Evolutionary conservation across 1,284 basidiomycete species (phyloP).

Genomic region (Apiotrichum veenhuisii): DNA sequence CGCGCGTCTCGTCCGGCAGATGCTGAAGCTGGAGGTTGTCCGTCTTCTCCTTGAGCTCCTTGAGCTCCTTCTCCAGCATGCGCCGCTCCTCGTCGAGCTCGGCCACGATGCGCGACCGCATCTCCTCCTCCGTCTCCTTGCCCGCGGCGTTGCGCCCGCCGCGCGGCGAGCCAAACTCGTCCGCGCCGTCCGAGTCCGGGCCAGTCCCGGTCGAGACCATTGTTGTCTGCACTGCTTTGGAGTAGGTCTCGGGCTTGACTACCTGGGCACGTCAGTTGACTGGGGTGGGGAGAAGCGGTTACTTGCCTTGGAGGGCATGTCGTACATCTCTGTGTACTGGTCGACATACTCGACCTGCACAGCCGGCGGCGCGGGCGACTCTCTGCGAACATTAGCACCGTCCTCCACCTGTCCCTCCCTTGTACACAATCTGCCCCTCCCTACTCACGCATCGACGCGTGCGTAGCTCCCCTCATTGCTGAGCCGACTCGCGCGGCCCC

Average conservation of each 20-base stretch:
- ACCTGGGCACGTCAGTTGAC: slow-evolving; percentile 2
- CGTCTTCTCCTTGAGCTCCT: slow-evolving; percentile 71
- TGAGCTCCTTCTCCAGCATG: slow-evolving; percentile 70
- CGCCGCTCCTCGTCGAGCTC: slow-evolving; percentile 58
- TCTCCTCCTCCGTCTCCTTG: slow-evolving; percentile 64
- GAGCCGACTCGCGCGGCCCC: slow-evolving; percentile 41
- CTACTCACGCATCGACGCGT: background rate
- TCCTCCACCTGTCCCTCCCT: slow-evolving; percentile 52
- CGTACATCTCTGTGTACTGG: slow-evolving; percentile 80
- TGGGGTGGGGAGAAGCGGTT: too few species aligned
- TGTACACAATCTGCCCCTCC: background rate
- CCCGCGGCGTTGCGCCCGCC: slow-evolving; percentile 34
- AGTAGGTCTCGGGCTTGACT: slow-evolving; percentile 60
- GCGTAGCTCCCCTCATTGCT: slow-evolving; percentile 42
- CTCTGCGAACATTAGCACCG: slow-evolving; percentile 38
- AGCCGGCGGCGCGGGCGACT: slow-evolving; percentile 25
- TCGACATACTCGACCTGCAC: slow-evolving; percentile 69
- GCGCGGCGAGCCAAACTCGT: slow-evolving; percentile 14
- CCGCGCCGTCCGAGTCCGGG: slow-evolving; percentile 53
- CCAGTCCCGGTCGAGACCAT: slow-evolving; percentile 30
- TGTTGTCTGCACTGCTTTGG: slow-evolving; percentile 87
- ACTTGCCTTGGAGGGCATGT: slow-evolving; percentile 75
- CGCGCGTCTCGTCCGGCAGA: slow-evolving; percentile 75
- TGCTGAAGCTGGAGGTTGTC: slow-evolving; percentile 61
- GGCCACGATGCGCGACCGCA: slow-evolving; percentile 61